Evolutionary conservation across 768 basidiomycete species (phyloP), one percentile per base, ranked within the genome.

Genomic region (Macrolepiota dolichaula): DNA sequence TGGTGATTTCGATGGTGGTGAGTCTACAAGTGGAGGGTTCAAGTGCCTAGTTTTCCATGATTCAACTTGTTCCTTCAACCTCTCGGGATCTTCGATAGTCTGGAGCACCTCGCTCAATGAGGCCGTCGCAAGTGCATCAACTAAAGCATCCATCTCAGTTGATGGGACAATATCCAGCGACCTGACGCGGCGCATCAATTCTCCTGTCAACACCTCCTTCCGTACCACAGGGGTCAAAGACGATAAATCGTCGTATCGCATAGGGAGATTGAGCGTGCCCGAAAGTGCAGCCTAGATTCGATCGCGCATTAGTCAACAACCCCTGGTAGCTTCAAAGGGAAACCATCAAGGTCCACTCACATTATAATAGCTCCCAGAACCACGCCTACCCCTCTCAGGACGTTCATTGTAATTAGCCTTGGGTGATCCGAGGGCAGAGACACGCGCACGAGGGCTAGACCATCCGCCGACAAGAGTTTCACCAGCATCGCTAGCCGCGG

Each of bases 291-390:
- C 92, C 92, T 94, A 44, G 17, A 44, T 44, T 19, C 42, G 10
- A 44, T 44, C 19, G 19, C 42, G 9, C 15, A 44, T 44, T 44
- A 44, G 42, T 44, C 42, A 44, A 44, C 42, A 32, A n/a, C 29
- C 29, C 29, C 29, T 32, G 7, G 29, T 7, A 3, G 7, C 42
- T 44, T 42, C 38, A 29, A 61, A 19, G 56, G 38, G 38, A 54
- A 57, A 35, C 68, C 64, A 22, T 13, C 40, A 61, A n/a, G n/a
- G n/a, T 40, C 22, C 24, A 65, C 82, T 62, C 67, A 92, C 92
- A 68, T 91, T 88, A 67, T 88, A 94, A 71, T 94, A 94, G 69
- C 92, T 94, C 4, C 91, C 93, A 42, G 89, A 91, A 22, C 91
- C 89, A 67, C 93, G 79, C 61, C 93, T 80, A 19, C 83, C 83